Evolutionary conservation across 345 rosid genomes (phyloP).

Genomic region (Hibiscus mutabilis): DNA sequence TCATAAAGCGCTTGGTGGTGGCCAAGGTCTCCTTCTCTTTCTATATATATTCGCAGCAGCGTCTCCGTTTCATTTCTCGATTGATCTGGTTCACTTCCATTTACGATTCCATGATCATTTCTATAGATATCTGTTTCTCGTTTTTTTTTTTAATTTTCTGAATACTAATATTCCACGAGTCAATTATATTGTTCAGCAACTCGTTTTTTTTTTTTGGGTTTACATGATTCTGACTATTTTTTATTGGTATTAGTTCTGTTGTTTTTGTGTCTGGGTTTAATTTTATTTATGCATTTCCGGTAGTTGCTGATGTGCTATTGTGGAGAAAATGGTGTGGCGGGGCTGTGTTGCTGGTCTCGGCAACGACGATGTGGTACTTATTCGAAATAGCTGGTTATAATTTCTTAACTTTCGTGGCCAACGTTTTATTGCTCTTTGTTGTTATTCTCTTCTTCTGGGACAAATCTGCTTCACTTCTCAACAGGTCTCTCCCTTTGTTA

Average conservation of each 20-base stretch:
- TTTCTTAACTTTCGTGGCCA: constrained; percentile 60
- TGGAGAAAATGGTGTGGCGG: constrained; percentile 70
- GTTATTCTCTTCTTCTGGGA: constrained; percentile 87
- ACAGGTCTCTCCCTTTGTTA: constrained; percentile 42
- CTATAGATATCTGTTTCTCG: not conserved
- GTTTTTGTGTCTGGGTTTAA: not conserved
- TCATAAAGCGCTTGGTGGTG: constrained; percentile 74
- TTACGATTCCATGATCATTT: not conserved
- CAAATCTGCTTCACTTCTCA: constrained; percentile 89
- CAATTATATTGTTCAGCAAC: not conserved
- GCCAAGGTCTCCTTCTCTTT: constrained; percentile 35
- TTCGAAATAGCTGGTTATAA: constrained; percentile 80
- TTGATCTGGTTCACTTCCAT: constrained; percentile 19
- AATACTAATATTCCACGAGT: not conserved
- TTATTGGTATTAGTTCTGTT: not conserved
- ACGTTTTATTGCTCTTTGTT: constrained; percentile 69
- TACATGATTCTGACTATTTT: not conserved
- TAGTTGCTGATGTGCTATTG: constrained; percentile 75
- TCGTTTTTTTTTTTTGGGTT: not conserved
- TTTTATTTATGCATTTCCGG: not conserved
- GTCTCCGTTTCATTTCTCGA: constrained; percentile 6
- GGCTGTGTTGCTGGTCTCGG: constrained; percentile 32
- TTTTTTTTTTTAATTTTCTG: not conserved
- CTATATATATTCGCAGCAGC: not conserved
- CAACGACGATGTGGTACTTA: constrained; percentile 59